Base-by-base conservation (phyloP, 2,329 filamentous ascomycete genomes). In the Spiromastix sp. region DNA sequence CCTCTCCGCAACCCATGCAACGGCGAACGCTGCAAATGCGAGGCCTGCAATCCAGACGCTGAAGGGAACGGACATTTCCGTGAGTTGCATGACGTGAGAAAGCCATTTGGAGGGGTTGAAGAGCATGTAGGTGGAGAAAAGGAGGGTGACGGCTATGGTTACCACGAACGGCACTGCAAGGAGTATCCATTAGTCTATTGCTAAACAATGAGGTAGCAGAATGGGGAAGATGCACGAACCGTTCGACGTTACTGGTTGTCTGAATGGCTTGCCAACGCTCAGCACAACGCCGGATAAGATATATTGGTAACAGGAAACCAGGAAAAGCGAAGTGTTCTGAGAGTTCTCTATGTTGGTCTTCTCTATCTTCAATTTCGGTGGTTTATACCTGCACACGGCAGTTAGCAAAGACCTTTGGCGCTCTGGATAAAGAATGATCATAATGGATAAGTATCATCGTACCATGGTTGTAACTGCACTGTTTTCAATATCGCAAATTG, bases 231-330 rank as follows among this genome's bases (percentile, higher is more conserved):
- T 13, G 19, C 3, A 66, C 79, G 62, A 58, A 86, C 83, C 74
- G 53, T 98, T 98, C 40, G 81, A 72, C 12, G 67, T 67, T 66
- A 86, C 85, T 11, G 75, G 73, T 49, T 91, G 82, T 36, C 91
- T 72, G 63, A 94, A 98, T 1, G 91, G 91, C 21, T 75, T 78
- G 1, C 91, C 93, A n/a, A 91, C 85, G 48, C 82, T 93, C 19
- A 98, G 70, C 1, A 96, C 81, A 25, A 96, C 71, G 3, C 85
- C 91, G 0, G 85, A 83, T 15, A 95, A 70, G 24, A 93, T 93
- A 57, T 98, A 98, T 56, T 96, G 87, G 51, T 87, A 96, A 56
- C 86, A 95, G 2, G 83, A 93, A 4, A 87, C 68, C 19, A 96
- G 63, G 64, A 98, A 98, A 1, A 98, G 66, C 0, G 82, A 78